Conservation (phyloP, 208 protist species). For the Trypanosomatidae sp. region DNA sequence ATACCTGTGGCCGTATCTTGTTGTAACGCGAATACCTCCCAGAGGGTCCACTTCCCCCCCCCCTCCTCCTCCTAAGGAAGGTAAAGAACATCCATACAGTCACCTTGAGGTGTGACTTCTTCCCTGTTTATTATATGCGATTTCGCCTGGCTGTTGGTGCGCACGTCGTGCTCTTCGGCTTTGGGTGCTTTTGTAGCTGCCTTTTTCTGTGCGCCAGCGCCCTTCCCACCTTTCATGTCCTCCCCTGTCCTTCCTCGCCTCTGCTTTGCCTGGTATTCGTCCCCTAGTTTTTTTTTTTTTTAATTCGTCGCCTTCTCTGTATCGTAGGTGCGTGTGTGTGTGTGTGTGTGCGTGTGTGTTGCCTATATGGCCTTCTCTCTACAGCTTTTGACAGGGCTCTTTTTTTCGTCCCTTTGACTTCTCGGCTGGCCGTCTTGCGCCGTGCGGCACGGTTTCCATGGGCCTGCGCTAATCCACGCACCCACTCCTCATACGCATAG, state of each 20-base stretch:
- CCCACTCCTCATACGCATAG: neutral
- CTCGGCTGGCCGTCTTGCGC: neutral
- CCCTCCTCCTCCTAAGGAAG: too few relatives aligned
- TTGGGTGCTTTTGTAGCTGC: too few relatives aligned
- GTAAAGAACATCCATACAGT: too few relatives aligned
- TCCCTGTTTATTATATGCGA: too few relatives aligned
- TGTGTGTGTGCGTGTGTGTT: neutral
- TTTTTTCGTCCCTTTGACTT: neutral
- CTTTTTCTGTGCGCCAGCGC: too few relatives aligned
- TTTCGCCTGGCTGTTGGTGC: too few relatives aligned
- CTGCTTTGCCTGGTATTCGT: neutral
- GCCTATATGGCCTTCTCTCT: neutral
- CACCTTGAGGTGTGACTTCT: too few relatives aligned
- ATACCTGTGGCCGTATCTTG: neutral
- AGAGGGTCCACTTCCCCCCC: too few relatives aligned
- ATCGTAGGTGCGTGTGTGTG: neutral
- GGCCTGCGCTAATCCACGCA: neutral
- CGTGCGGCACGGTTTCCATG: neutral
- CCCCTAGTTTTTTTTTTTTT: neutral
- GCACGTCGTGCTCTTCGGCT: too few relatives aligned
- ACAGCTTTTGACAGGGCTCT: neutral
- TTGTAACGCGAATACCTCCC: too few relatives aligned
- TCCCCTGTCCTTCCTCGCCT: too few relatives aligned
- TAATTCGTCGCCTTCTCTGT: neutral
- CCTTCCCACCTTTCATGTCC: too few relatives aligned